Percentiles rank a stretch among this genome's conserved stretches.
These are phyloP conservation scores for Tuber aestivum DNA, from an alignment of 495 filamentous ascomycete genomes.

Conservation along the genomic window DNA sequence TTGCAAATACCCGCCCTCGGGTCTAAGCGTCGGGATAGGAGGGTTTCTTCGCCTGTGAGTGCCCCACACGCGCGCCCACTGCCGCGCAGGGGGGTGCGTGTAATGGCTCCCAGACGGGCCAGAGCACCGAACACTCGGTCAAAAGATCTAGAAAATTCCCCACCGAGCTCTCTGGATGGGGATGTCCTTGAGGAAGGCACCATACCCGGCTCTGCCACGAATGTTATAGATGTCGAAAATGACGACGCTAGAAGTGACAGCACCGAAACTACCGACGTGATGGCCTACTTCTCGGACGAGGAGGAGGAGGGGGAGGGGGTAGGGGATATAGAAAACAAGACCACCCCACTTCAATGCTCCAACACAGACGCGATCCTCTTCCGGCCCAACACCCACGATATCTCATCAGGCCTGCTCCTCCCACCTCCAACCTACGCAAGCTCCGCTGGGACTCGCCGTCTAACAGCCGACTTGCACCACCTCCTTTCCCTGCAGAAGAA, in stretches of 20 bases:
- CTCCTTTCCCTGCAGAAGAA: conserved; percentile 57
- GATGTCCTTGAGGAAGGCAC: neutral
- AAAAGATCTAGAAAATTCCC: neutral
- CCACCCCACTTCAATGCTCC: neutral
- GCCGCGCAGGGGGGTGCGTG: too few species aligned
- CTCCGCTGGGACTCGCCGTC: conserved; percentile 53
- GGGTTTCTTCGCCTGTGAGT: neutral
- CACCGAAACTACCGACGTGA: conserved; percentile 41
- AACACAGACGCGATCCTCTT: conserved; percentile 46
- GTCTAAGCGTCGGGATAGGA: neutral
- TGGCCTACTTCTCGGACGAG: conserved; percentile 39
- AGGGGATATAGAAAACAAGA: neutral
- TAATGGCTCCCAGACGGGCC: too few species aligned
- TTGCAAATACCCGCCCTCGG: neutral
- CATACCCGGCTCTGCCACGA: neutral
- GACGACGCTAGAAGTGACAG: conserved; percentile 7
- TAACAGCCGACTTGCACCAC: conserved; percentile 57
- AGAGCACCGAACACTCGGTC: neutral
- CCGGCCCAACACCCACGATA: conserved; percentile 57
- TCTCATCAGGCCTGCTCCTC: conserved; percentile 54
- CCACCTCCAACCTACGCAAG: conserved; percentile 65
- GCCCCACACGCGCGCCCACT: too few species aligned
- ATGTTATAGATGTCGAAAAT: neutral
- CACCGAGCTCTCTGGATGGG: neutral
- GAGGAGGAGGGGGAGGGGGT: conserved; percentile 6